These are phyloP conservation scores for Cladosporium sp. DNA, from an alignment of 2,329 filamentous ascomycete species.

Conservation along the genomic window DNA sequence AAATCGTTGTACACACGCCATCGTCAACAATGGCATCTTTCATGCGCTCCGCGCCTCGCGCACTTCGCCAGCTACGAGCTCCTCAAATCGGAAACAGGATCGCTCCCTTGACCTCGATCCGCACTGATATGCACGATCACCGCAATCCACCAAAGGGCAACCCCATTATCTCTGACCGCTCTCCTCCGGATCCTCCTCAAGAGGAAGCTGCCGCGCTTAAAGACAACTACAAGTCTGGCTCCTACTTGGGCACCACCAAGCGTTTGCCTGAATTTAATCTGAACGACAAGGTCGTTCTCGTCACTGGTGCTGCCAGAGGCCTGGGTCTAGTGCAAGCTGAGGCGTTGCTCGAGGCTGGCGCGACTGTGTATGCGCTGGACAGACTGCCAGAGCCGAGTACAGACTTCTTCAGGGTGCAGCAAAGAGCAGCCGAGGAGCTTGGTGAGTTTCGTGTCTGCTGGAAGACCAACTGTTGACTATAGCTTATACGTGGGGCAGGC, in stretches of 20 bases:
- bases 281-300: constrained; percentile 63
- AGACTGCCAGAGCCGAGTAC: constrained; percentile 54
- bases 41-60: constrained; percentile 18
- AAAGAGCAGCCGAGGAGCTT: constrained; percentile 60
- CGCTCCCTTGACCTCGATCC: constrained; percentile 17
- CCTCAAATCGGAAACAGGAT: constrained; percentile 12
- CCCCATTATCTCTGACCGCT: constrained; percentile 25
- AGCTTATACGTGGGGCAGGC: constrained; percentile 15
- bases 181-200: constrained; percentile 27
- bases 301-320: constrained; percentile 68
- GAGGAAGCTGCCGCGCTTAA: constrained; percentile 29
- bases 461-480: neutral
- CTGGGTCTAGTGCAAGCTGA: constrained; percentile 72
- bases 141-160: constrained; percentile 30
- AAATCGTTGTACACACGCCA: neutral
- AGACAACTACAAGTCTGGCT: constrained; percentile 28
- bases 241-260: constrained; percentile 34
- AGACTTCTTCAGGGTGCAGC: constrained; percentile 62
- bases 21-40: constrained; percentile 18
- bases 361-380: constrained; percentile 66
- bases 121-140: constrained; percentile 23
- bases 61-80: constrained; percentile 15
- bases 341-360: constrained; percentile 70
- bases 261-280: constrained; percentile 71
- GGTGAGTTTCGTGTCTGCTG: constrained; percentile 29